Conservation (phyloP, 2,329 filamentous ascomycete genomes). For the Botrytis porri region DNA sequence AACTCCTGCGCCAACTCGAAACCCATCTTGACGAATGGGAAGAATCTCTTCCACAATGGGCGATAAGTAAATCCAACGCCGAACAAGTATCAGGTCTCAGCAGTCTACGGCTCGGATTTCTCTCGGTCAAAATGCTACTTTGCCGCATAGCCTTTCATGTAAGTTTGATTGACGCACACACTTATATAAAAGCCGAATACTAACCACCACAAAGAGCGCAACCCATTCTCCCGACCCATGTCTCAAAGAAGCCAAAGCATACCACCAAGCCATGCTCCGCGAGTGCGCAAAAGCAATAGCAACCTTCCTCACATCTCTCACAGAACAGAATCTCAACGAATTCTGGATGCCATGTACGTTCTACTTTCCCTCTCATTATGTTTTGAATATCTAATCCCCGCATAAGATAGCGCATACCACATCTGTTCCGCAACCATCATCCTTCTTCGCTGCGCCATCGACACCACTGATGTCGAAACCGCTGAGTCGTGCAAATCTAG, state of each 20-base stretch:
- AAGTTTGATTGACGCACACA: background rate
- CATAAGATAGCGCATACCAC: constrained; percentile 36
- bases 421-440: constrained; percentile 32
- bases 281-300: constrained; percentile 31
- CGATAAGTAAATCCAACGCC: background rate
- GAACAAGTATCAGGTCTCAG: background rate
- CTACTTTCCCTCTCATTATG: background rate
- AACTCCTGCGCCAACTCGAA: background rate
- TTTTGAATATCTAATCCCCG: background rate
- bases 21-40: background rate
- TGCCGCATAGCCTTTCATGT: background rate
- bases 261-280: constrained; percentile 27
- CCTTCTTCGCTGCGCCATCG: constrained; percentile 28
- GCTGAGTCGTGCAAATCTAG: constrained; percentile 20
- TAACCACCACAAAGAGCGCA: background rate
- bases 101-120: background rate
- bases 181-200: background rate
- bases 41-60: constrained; percentile 1
- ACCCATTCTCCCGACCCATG: constrained; percentile 3
- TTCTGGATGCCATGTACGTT: constrained; percentile 11
- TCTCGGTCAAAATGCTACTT: background rate
- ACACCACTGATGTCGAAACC: constrained; percentile 22
- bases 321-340: background rate
- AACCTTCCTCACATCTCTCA: constrained; percentile 21
- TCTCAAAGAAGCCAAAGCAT: constrained; percentile 23